A percentile compares a stretch with the other conserved stretches of the same genome.
Evolutionary conservation across 2,329 filamentous ascomycete species (phyloP).

Genomic region (Penicillium sp.): DNA sequence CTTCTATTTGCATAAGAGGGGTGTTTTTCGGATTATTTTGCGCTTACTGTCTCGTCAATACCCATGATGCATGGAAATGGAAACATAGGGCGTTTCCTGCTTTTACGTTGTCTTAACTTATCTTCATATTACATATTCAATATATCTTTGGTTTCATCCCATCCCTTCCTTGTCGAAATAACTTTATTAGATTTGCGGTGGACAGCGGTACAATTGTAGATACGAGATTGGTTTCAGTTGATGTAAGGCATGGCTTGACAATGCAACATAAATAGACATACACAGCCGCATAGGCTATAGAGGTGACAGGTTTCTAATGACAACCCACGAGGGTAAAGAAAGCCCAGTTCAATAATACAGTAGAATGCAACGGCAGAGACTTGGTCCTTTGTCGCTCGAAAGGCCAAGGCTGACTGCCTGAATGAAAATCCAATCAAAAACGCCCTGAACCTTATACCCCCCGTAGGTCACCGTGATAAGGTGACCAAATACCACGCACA

Average conservation of each 20-base stretch:
- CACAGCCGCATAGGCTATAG: too few species aligned
- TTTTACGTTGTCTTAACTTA: slow-evolving; percentile 4
- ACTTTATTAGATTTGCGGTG: too few species aligned
- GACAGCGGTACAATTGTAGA: too few species aligned
- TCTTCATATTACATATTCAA: not conserved
- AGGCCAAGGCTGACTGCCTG: slow-evolving; percentile 7
- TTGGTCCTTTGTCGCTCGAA: slow-evolving; percentile 7
- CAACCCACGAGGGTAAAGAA: slow-evolving; percentile 13
- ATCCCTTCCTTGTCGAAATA: too few species aligned
- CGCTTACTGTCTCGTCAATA: slow-evolving; percentile 16
- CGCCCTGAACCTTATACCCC: slow-evolving; percentile 37
- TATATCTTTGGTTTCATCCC: too few species aligned
- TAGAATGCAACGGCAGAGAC: slow-evolving; percentile 16
- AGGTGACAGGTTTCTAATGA: too few species aligned
- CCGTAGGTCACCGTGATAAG: slow-evolving; percentile 54
- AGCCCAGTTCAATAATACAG: slow-evolving; percentile 28
- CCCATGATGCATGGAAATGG: slow-evolving; percentile 23
- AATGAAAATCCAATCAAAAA: slow-evolving; percentile 11
- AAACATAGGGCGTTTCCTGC: slow-evolving; percentile 13
- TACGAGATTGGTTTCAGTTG: too few species aligned
- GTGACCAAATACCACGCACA: slow-evolving; percentile 60
- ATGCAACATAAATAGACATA: slow-evolving; percentile 14
- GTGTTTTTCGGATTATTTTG: slow-evolving; percentile 14
- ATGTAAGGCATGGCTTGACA: too few species aligned
- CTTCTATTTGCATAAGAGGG: slow-evolving; percentile 17